Evolutionary conservation across 129 eudicot genomes (phyloP).

Genomic region (Helichrysum umbraculigerum): DNA sequence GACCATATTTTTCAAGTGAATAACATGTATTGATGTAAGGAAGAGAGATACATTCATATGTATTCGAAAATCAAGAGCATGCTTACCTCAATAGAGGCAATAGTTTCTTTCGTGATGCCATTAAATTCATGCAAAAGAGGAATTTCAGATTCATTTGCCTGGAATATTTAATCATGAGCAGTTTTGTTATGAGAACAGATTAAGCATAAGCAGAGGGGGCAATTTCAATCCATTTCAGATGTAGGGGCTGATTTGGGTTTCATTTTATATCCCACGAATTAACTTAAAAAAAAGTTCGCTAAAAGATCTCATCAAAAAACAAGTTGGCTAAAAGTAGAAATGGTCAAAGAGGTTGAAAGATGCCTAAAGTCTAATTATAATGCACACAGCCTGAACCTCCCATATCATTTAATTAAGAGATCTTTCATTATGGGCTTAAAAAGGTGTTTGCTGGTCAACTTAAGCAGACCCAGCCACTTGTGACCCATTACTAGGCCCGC

Average conservation of each 20-base stretch:
- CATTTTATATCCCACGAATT: no score
- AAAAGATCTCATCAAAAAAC: no score
- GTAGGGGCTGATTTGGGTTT: no score
- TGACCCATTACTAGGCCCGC: not conserved
- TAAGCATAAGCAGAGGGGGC: not conserved
- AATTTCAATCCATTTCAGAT: not conserved
- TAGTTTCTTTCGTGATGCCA: conserved; percentile 57
- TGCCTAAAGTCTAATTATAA: not conserved
- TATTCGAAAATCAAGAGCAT: conserved; percentile 13
- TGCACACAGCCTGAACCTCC: not conserved
- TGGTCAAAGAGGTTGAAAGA: not conserved
- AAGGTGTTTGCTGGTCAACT: not conserved
- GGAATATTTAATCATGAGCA: conserved; percentile 32
- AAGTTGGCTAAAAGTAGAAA: not conserved
- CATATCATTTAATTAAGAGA: not conserved
- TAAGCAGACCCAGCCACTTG: no score
- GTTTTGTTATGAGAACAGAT: conserved; percentile 11
- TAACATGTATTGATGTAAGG: conserved; percentile 2
- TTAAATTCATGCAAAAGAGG: conserved; percentile 91
- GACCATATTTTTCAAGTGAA: not conserved
- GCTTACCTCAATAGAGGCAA: conserved; percentile 69
- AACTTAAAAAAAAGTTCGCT: no score
- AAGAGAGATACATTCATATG: not conserved
- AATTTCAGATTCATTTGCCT: conserved; percentile 93
- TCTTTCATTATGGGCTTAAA: not conserved